Base-by-base conservation (phyloP, 2,329 filamentous ascomycete species). In the Colletotrichum viniferum region DNA sequence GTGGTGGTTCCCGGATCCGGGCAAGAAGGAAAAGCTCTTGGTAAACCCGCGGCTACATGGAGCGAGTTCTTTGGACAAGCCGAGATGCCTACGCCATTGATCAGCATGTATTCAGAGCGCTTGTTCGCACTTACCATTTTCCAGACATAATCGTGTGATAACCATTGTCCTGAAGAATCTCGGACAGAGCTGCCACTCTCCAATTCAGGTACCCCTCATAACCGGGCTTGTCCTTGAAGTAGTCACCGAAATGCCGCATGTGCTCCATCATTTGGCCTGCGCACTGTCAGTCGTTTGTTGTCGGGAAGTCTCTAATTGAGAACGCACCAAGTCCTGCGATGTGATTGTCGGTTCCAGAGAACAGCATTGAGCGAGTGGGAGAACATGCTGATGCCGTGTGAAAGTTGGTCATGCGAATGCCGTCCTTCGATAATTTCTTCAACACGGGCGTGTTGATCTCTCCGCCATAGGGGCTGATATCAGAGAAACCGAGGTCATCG, bases 331-430 rank as follows among this genome's bases (percentile, higher is more conserved):
- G 82, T 1, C 90, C 86, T 6, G 86, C 86, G 66, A 89, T 88
- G 73, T 89, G 89, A 77, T 91, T 87, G 76, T 91, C 89, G 1
- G 90, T 92, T 9, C 90, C 90, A 0, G 89, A 90, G 84, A 92
- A 88, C 73, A 92, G 86, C 90, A 92, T 92, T 58, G 88, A 86
- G 55, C 90, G 82, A 5, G 88, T 90, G 6, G 90, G 90, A 69
- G 89, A 91, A 80, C 90, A 92, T 73, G 90, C 89, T 21, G 90
- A 88, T 1, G 90, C 90, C 1, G 89, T 88, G 77, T 92, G 90
- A 79, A 91, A 92, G 73, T 90, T 88, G 0, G 89, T 91, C 75
- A 91, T 88, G 2, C 89, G 86, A 14, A 92, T 79, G 12, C 90
- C 87, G 52, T 85, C 80, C 55, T 84, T 79, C 1, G 88, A 86